A percentile compares a stretch with the other conserved stretches of the same genome.
These are phyloP conservation scores for Rhododendron mucronatum DNA, from an alignment of 148 eudicot genomes.

Conservation along the genomic window DNA sequence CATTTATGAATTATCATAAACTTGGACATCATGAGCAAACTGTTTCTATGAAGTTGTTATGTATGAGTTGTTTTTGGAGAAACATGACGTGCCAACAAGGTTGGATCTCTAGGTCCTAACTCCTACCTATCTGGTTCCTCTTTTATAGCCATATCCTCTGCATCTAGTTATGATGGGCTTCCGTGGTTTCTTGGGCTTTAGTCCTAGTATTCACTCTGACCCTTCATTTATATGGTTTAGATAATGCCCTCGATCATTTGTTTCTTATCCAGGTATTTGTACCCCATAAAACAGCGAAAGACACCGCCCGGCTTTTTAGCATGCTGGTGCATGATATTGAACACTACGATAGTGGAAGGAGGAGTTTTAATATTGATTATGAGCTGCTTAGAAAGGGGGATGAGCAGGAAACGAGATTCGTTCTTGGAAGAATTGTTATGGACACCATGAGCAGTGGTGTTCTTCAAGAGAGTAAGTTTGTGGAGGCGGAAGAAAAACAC, in stretches of 20 bases:
- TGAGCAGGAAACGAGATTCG: conserved; percentile 46
- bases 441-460: conserved; percentile 41
- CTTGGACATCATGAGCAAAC: background rate
- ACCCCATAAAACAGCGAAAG: conserved; percentile 24
- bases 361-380: conserved; percentile 30
- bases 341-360: conserved; percentile 21
- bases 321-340: conserved; percentile 23
- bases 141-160: background rate
- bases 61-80: background rate
- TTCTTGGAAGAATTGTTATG: conserved; percentile 55
- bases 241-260: background rate
- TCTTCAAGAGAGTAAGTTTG: conserved; percentile 11
- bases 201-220: background rate
- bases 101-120: background rate
- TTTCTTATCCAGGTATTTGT: conserved; percentile 44
- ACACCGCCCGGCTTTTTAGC: conserved; percentile 30
- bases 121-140: background rate
- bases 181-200: background rate
- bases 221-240: background rate
- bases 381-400: conserved; percentile 50
- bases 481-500: conserved; percentile 17
- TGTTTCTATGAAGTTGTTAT: background rate
- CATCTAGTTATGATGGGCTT: background rate
- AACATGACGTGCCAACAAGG: background rate
- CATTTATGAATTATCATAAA: background rate